phyloP scores from a whole-genome alignment of 495 filamentous ascomycete genomes.

The Aspergillus baeticus region DNA sequence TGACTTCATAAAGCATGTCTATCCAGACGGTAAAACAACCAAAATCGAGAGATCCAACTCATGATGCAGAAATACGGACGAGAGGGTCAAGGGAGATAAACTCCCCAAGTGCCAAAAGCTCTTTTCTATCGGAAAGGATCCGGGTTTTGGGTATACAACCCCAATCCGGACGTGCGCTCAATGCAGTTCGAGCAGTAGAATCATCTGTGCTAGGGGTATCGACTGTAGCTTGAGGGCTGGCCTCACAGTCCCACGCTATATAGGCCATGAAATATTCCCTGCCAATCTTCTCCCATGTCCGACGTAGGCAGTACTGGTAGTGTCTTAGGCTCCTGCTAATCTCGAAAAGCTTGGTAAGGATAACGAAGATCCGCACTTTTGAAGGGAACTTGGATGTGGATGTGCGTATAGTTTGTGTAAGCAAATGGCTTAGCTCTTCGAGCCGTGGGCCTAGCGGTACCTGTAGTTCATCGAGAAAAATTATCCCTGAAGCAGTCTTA shows the following conservation, averaged over 20 bases:
- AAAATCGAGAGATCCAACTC: background rate
- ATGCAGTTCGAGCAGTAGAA: too few species aligned
- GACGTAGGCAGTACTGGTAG: constrained; percentile 24
- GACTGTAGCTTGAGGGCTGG: background rate
- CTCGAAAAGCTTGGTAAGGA: constrained; percentile 26
- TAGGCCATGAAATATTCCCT: constrained; percentile 35
- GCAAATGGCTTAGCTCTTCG: constrained; percentile 16
- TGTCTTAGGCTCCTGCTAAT: constrained; percentile 16
- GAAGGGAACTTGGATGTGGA: background rate
- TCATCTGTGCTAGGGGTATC: constrained; percentile 10
- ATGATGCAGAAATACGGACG: background rate
- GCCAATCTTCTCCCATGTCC: constrained; percentile 33
- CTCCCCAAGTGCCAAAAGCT: constrained; percentile 1
- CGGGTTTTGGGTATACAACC: background rate
- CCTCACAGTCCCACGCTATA: constrained; percentile 26
- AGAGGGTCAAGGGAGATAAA: background rate
- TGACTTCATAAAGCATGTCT: background rate
- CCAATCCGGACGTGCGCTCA: background rate
- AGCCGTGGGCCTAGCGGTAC: constrained; percentile 26
- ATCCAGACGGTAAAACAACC: background rate
- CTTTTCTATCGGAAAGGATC: constrained; percentile 12
- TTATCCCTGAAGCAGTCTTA: constrained; percentile 3
- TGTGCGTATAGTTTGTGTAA: constrained; percentile 13
- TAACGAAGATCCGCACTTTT: constrained; percentile 35
- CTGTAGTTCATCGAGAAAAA: constrained; percentile 5